Evolutionary conservation across 2,329 filamentous ascomycete genomes (phyloP), one percentile per base, ranked within the genome.

Genomic region (Chrysoporthe puriensis): DNA sequence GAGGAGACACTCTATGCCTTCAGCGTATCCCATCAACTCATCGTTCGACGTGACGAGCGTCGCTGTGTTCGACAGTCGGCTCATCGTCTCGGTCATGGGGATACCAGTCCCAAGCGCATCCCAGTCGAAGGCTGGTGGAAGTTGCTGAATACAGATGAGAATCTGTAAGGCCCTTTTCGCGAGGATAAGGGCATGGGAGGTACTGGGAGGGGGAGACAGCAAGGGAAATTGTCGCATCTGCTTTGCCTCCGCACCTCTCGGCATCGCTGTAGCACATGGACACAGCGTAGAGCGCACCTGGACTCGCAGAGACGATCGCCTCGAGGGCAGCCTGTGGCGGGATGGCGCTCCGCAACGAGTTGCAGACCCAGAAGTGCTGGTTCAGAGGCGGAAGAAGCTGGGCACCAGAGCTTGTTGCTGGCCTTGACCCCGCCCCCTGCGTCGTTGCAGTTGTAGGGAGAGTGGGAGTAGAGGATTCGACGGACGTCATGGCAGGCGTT

Each of bases 1-100:
- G 32, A 83, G 72, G 0, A 88, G 75, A 62, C 83, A 83, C 73
- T 87, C 83, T 0, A 88, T 73, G 1, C 85, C 85, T 72, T 88
- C 85, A 1, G 83, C 72, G 3, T 81, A 84, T 32, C 82, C 81
- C 0, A 85, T 74, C 4, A 88, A 75, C 50, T 85, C 82, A 57
- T 88, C 84, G 48, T 86, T 82, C 4, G 79, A 80, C 0, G 82
- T 83, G 3, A 88, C 82, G 5, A 81, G 74, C 2, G 73, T 72
- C 1, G 80, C 74, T 0, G 76, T 70, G 8, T 73, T 73, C 2
- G 79, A 72, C 66, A 80, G 79, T 63, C 73, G 76, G 40, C 21
- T 69, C 70, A 80, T 79, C n/a, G 73, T 52, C 1, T 73, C 71
- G 1, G 72, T 67, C 13, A 76, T 42, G 14, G 74, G 63, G 11